Evolutionary conservation across 495 filamentous ascomycete genomes (phyloP), one percentile per base, ranked within the genome.

Genomic region (Penicillium fimorum): DNA sequence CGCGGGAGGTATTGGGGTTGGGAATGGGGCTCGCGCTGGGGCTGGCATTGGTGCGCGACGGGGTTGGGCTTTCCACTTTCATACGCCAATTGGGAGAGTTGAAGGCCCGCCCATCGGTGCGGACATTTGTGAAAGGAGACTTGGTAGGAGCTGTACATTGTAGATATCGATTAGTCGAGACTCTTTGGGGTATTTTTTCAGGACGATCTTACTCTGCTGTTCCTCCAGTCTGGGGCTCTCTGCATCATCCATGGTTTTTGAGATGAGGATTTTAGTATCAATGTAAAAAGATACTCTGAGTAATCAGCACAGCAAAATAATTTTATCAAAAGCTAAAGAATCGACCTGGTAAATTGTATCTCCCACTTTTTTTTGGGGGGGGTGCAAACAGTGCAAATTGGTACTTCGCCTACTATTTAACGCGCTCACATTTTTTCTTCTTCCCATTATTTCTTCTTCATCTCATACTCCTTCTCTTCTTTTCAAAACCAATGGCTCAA

Each of bases 21-120:
- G 48, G 37, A 24, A 41, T 52, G 12, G 50, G 50, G 37, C 38
- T 69, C 33, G 69, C 44, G 68, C 17, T 45, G 8, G 43, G 52
- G 52, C 42, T 46, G 22, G 43, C 52, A 38, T 54, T 45, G 33
- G 32, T 33, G 8, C 37, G 63, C 41, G 67, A 68, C 22, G 68
- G 66, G 12, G 73, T 67, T 12, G 62, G 62, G 55, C 57, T 70
- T 41, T 73, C 71, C 13, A 59, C 52, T 62, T 78, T 78, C 55
- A 70, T 63, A 9, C 76, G 76, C 76, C 76, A 79, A 58, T 79
- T 79, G 49, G 69, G 55, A 0, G 76, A 79, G 57, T 76, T 69
- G 65, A 79, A 79, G 40, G 76, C 74, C 42, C 76, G 73, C 29
- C 76, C 76, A 22, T 65, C 71, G 6, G 74, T 71, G 35, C 76